Percentiles rank a stretch among this genome's conserved stretches.
phyloP scores from a whole-genome alignment of 2,329 filamentous ascomycete genomes.

The Ceratocystis variospora region DNA sequence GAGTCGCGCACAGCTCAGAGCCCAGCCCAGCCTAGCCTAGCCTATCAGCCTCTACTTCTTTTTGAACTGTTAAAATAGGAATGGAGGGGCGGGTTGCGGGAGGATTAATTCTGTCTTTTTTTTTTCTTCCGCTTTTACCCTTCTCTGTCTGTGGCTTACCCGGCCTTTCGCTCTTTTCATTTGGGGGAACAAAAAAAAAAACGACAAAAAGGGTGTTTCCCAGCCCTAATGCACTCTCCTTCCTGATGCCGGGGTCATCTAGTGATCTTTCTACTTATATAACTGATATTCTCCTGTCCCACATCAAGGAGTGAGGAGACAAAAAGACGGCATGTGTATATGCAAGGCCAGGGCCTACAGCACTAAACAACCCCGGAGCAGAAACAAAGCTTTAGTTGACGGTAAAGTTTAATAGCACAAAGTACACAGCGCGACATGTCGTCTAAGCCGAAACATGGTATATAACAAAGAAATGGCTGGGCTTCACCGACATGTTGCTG shows the following conservation, averaged over 20 bases:
- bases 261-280: not conserved
- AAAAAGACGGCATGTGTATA: not conserved
- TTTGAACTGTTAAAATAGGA: not conserved
- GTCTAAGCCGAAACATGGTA: constrained; percentile 1
- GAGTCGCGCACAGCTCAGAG: not conserved
- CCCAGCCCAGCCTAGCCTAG: not conserved
- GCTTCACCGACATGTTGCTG: not conserved
- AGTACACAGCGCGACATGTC: constrained; percentile 3
- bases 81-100: constrained; percentile 2
- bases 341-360: not conserved
- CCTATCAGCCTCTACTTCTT: not conserved
- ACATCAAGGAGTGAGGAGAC: not conserved
- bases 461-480: not conserved
- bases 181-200: not conserved
- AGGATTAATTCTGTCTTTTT: not conserved
- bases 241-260: not conserved
- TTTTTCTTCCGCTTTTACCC: not conserved
- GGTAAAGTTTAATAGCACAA: not conserved
- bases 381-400: not conserved
- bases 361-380: not conserved
- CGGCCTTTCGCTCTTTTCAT: not conserved
- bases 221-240: not conserved
- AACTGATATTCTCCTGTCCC: not conserved
- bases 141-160: not conserved
- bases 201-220: not conserved